A percentile compares a stretch with the other conserved stretches of the same genome.
Conservation (phyloP, 176 grass and related monocot species). For the Dactylis glomerata region DNA sequence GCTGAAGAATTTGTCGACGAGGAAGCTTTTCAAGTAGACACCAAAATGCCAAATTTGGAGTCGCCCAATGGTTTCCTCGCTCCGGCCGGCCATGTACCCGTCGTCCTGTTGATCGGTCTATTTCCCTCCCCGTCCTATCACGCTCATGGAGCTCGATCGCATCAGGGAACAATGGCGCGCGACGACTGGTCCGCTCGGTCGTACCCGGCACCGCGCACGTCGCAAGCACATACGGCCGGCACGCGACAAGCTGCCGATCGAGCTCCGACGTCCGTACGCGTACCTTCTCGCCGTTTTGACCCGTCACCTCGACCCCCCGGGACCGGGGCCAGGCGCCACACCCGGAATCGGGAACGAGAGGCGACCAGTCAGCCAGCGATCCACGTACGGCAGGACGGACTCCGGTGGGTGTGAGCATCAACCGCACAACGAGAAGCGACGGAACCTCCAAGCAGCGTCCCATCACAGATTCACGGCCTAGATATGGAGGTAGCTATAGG, state of each 20-base stretch:
- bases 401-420: background rate
- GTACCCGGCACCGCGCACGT: background rate
- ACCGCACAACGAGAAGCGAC: background rate
- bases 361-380: background rate
- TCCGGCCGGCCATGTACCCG: background rate
- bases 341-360: background rate
- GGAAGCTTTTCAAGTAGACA: too few species aligned
- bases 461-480: background rate
- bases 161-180: slow-evolving; percentile 12
- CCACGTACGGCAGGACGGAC: background rate
- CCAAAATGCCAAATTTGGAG: too few species aligned
- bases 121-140: background rate
- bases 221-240: background rate
- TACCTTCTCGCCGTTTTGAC: background rate
- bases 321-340: too few species aligned
- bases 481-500: background rate
- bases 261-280: background rate
- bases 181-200: slow-evolving; percentile 19
- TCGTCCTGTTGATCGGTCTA: background rate
- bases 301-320: background rate
- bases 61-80: background rate
- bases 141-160: background rate
- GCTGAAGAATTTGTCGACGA: too few species aligned
- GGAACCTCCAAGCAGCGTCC: slow-evolving; percentile 14
- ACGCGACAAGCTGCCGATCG: background rate